These are phyloP conservation scores for Heterobasidion annosum DNA, from an alignment of 1,284 basidiomycete species.

Conservation along the genomic window DNA sequence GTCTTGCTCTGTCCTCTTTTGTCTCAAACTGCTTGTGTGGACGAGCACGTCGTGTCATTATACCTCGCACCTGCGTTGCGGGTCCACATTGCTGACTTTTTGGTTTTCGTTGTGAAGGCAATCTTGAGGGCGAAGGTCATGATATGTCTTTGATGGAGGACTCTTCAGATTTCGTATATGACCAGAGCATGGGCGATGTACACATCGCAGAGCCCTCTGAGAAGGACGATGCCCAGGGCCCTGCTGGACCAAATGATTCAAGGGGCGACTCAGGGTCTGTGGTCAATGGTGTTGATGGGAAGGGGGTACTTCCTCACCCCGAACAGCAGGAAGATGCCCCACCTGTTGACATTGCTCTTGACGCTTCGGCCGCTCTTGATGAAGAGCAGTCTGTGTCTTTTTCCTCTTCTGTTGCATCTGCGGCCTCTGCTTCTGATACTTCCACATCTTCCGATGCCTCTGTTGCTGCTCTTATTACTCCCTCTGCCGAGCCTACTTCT, in stretches of 20 bases:
- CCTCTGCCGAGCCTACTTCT: conserved; percentile 35
- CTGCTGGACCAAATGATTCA: conserved; percentile 1
- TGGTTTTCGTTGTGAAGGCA: conserved; percentile 37
- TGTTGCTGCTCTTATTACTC: conserved; percentile 25
- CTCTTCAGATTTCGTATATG: conserved; percentile 7
- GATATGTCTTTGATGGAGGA: conserved; percentile 10
- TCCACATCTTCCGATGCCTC: conserved; percentile 10
- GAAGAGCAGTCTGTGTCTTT: conserved; percentile 9
- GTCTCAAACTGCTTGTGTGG: conserved; percentile 21
- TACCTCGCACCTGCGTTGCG: conserved; percentile 14
- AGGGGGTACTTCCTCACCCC: conserved; percentile 9
- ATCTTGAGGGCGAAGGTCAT: conserved; percentile 21
- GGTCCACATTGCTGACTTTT: conserved; percentile 47
- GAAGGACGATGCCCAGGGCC: conserved; percentile 11
- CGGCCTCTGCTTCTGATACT: conserved; percentile 7
- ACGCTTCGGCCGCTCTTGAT: conserved; percentile 3
- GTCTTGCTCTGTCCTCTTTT: conserved; percentile 25
- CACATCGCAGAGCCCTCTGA: conserved; percentile 9
- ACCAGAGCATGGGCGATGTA: conserved; percentile 10
- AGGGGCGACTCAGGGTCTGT: conserved; percentile 5
- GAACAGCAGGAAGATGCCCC: conserved; percentile 9
- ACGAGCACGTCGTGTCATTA: conserved; percentile 13
- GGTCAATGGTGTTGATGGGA: background rate
- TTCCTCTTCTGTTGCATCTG: conserved; percentile 10
- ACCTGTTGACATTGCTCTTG: conserved; percentile 2